Base-by-base conservation (phyloP, 805 yeast genomes). In the Isabelozyma heimii region DNA sequence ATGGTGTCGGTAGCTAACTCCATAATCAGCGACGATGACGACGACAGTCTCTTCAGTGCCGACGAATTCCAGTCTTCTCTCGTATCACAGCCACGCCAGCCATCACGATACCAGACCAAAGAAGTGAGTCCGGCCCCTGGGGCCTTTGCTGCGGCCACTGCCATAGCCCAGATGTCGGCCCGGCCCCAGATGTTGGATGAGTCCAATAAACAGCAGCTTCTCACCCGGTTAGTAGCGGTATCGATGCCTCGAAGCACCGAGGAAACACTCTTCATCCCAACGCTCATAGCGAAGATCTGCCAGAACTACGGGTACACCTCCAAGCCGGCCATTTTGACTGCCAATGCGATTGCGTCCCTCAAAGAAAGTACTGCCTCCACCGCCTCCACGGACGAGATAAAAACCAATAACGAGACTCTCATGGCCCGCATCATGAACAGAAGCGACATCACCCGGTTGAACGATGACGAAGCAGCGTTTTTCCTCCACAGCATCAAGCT, bases 171-270 rank as follows among this genome's bases (percentile, higher is more conserved):
- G 30, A 81, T 85, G 72, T 80, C 67, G 45, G 64, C 61, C 37
- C 60, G 55, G 49, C 59, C 56, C 33, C 60, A 61, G 46, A 37
- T 56, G 14, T 45, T 56, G 13, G 66, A 63, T 37, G 69, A 63
- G 28, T 56, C 53, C 26, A 51, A 50, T 48, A 71, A 71, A 44
- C 73, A 67, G 49, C 73, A 67, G 51, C 56, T 68, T 53, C 62
- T 73, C 27, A 72, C 78, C 1, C 58, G 66, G 0, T 58, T 73
- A 44, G 90, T 87, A 5, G 89, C 92, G 0, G 76, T 86, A 51
- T 80, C 92, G 0, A 78, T 85, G 8, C 94, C 92, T 6, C 71
- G 94, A 60, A 80, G 87, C 14, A 87, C 92, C 0, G 91, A 85
- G 56, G 94, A 87, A 60, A 86, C 90, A 0, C 67, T 87, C 40